Base-by-base conservation (phyloP, 1,284 basidiomycete genomes). In the Sanguinoderma infundibulare region DNA sequence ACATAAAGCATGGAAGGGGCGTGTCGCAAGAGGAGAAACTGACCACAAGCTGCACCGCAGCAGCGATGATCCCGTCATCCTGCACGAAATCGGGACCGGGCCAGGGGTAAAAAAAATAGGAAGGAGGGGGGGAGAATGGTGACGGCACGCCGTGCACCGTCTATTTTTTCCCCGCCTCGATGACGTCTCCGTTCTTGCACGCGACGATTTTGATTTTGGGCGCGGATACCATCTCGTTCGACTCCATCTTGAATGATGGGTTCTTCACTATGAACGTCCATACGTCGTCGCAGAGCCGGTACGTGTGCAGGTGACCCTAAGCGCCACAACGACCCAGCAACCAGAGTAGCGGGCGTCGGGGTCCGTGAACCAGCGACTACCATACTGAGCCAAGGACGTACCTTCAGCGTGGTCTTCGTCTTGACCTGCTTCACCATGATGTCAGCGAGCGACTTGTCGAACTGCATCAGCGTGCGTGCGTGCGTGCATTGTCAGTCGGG, bases 211-310 rank as follows among this genome's bases (percentile, higher is more conserved):
- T 97, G 77, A 96, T 92, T 75, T 92, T 89, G 44, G 83, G 83
- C 1, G 91, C 87, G 12, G 79, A 84, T 38, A 97, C 88, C 71
- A 86, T 80, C 67, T 94, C 92, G 70, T 92, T 94, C 50, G 89
- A 89, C 77, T 98, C 96, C 90, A 98, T 94, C 77, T 97, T 97
- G 80, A 98, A 96, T 17, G 87, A 85, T 15, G 95, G 90, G 69
- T 96, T 88, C 74, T 94, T 94, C 52, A 97, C 91, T 64, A 96
- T 92, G 76, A 98, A 98, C 40, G 96, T 98, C 96, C 96, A 98
- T 51, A 98, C 95, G 72, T 98, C 96, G 78, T 98, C 96, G 73
- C 94, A 96, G 1, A 96, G 83, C n/a, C 95, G 87, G 78, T 98
- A 98, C 1, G 94, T 97, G 70, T 91, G 87, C 51, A 98, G 77